phyloP scores from a whole-genome alignment of 1,284 basidiomycete species.

The Irpex sp. region DNA sequence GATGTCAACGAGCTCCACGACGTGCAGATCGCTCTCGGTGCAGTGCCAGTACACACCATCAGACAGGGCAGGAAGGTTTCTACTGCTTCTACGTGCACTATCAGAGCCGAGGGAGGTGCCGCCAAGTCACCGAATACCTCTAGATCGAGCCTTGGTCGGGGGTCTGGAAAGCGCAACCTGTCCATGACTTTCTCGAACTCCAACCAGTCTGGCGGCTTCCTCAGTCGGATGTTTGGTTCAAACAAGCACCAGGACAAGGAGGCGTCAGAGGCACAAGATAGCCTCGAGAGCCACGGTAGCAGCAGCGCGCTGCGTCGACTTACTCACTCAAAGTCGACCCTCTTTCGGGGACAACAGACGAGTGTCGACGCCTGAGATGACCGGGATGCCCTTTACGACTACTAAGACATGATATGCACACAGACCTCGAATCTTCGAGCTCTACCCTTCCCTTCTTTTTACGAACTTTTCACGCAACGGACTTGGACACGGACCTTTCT shows the following conservation, averaged over 20 bases:
- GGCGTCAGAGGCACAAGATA: slow-evolving; percentile 30
- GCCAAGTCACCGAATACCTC: slow-evolving; percentile 14
- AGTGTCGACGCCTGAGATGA: slow-evolving; percentile 4
- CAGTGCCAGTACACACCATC: slow-evolving; percentile 41
- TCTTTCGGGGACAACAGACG: slow-evolving; percentile 31
- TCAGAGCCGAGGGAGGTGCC: slow-evolving; percentile 15
- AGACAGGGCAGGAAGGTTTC: slow-evolving; percentile 38
- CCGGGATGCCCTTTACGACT: slow-evolving; percentile 15
- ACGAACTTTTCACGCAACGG: slow-evolving; percentile 2
- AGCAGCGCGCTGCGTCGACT: slow-evolving; percentile 30
- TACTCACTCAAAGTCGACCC: slow-evolving; percentile 42
- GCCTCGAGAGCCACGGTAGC: slow-evolving; percentile 28
- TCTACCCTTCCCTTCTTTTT: slow-evolving; percentile 6
- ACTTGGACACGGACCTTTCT: slow-evolving; percentile 7
- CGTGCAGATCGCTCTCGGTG: slow-evolving; percentile 36
- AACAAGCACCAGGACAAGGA: slow-evolving; percentile 41
- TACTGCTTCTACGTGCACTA: slow-evolving; percentile 31
- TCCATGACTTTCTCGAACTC: slow-evolving; percentile 7
- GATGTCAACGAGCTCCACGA: slow-evolving; percentile 24
- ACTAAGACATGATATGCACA: slow-evolving; percentile 15
- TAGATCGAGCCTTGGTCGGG: slow-evolving; percentile 1
- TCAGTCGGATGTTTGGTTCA: slow-evolving; percentile 66
- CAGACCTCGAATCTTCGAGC: neutral
- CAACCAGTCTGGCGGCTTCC: slow-evolving; percentile 41
- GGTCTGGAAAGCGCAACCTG: slow-evolving; percentile 3